These are phyloP conservation scores for Venturia asperata DNA, from an alignment of 2,329 filamentous ascomycete species.

Conservation along the genomic window DNA sequence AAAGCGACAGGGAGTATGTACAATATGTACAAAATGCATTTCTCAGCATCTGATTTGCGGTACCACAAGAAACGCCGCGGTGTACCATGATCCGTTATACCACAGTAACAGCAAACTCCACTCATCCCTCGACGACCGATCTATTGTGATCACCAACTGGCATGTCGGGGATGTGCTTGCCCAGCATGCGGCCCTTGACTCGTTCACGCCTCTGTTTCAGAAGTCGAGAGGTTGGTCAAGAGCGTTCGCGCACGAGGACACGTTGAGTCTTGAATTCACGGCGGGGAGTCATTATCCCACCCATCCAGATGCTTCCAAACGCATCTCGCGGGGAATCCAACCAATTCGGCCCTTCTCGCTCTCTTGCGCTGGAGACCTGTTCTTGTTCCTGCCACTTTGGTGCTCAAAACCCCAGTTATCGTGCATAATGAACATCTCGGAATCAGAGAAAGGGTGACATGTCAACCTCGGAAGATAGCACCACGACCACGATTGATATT, in stretches of 20 bases:
- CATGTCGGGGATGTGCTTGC: background rate
- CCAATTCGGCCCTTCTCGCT: background rate
- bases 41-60: background rate
- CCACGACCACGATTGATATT: conserved; percentile 1
- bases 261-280: background rate
- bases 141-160: background rate
- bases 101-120: too few relatives aligned
- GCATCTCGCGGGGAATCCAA: background rate
- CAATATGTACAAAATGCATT: too few relatives aligned
- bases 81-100: background rate
- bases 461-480: too few relatives aligned
- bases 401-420: too few relatives aligned
- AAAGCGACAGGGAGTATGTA: background rate
- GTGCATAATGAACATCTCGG: too few relatives aligned
- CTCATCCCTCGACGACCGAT: background rate
- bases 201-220: background rate
- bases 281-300: background rate
- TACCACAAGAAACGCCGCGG: background rate
- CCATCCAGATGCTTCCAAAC: background rate
- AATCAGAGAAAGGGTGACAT: too few relatives aligned
- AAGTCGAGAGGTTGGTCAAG: background rate
- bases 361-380: background rate
- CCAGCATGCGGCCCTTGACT: background rate
- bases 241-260: background rate
- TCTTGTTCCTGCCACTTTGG: background rate